Conservation (phyloP, 371 early-diverging fungal species). For the Nematocida displodere region DNA sequence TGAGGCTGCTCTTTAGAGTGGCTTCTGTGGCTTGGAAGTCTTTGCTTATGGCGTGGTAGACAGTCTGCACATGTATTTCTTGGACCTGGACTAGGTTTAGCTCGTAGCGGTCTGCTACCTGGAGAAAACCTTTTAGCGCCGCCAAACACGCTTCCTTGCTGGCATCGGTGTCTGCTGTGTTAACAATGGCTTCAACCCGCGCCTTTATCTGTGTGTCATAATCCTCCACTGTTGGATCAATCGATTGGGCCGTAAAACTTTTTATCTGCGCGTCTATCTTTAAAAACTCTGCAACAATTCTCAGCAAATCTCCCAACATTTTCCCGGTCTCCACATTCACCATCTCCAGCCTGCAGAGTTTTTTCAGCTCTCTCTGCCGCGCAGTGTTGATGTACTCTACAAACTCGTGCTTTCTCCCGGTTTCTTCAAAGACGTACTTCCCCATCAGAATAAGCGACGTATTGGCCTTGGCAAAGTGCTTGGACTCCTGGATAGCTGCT, state of each 20-base stretch:
- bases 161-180: neutral
- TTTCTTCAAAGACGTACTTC: constrained; percentile 31
- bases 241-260: neutral
- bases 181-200: constrained; percentile 9
- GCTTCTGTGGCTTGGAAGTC: neutral
- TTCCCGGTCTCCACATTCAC: neutral
- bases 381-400: constrained; percentile 33
- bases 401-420: constrained; percentile 16
- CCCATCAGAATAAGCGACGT: constrained; percentile 13
- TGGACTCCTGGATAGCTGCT: neutral
- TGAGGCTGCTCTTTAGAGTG: neutral
- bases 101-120: neutral
- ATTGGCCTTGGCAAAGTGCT: constrained; percentile 24
- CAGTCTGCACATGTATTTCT: constrained; percentile 30
- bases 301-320: neutral
- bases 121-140: constrained; percentile 22
- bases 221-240: constrained; percentile 40
- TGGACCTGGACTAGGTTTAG: constrained; percentile 1
- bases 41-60: constrained; percentile 13
- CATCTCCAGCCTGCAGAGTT: constrained; percentile 5
- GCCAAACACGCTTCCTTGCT: neutral
- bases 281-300: constrained; percentile 26
- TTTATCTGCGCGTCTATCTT: constrained; percentile 32
- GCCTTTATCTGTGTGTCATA: constrained; percentile 12
- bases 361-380: constrained; percentile 24